Evolutionary conservation across 2,329 filamentous ascomycete genomes (phyloP).

Genomic region (Sclerotinia spermophila): DNA sequence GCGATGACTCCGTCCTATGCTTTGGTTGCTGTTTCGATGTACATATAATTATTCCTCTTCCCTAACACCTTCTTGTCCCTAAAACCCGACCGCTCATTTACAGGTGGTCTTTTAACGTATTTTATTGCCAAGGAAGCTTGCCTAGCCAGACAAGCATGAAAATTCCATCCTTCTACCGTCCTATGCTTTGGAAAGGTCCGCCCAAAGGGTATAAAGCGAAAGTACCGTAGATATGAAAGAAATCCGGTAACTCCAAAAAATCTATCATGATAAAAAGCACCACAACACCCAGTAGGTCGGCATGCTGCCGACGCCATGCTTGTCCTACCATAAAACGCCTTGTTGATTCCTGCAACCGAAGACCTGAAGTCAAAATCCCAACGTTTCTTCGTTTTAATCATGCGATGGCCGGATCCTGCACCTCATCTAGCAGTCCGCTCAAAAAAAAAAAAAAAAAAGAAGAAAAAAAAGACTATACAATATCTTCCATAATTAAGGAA

Average conservation of each 20-base stretch:
- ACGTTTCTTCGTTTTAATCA: slow-evolving; percentile 7
- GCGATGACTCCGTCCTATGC: neutral
- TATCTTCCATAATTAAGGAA: neutral
- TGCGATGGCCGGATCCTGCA: neutral
- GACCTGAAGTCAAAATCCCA: neutral
- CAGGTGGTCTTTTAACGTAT: slow-evolving; percentile 5
- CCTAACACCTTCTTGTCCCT: neutral
- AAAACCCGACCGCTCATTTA: neutral
- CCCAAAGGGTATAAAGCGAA: slow-evolving; percentile 11
- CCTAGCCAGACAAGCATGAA: neutral
- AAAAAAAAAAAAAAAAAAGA: neutral
- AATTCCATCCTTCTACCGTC: slow-evolving; percentile 7
- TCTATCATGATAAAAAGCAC: neutral
- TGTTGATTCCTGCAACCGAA: neutral
- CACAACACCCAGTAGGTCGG: neutral
- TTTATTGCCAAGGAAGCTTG: slow-evolving; percentile 2
- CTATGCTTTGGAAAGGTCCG: neutral
- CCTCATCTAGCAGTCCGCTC: neutral
- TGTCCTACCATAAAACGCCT: neutral
- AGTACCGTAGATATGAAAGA: neutral
- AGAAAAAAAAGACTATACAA: slow-evolving; percentile 6
- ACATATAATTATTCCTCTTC: neutral
- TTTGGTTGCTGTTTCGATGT: neutral
- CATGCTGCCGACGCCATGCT: neutral
- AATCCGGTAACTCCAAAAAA: neutral